Base-by-base conservation (phyloP, 352 stramenopile genomes). In the Phytophthora pinifolia region DNA sequence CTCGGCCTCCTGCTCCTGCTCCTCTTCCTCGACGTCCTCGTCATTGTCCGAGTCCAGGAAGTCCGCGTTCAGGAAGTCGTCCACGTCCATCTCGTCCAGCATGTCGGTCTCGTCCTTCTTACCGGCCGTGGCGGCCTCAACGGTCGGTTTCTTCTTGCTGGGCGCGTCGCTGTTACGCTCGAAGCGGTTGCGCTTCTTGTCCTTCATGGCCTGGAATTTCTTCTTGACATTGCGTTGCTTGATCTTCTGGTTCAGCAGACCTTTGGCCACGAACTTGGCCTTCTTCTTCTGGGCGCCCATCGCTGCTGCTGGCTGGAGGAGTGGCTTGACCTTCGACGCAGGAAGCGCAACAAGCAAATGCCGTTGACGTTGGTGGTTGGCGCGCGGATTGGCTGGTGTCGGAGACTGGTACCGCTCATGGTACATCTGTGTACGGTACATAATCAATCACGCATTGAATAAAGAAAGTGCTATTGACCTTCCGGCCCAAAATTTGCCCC, bases 41-140 rank as follows among this genome's bases (percentile, higher is more conserved):
- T 81, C 71, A 18, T 54, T 72, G 34, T 86, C 80, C 58, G 83
- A 91, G 47, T 92, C 77, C 43, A 92, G 56, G 61, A 94, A 92
- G 47, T 89, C 79, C 12, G 62, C 82, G 47, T 94, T 89, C 37
- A 94, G 49, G 52, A 94, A 94, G 12, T 92, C 84, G 59, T 94
- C 84, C 35, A 94, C 80, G 52, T 94, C 82, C 79, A 94, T 91
- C 42, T 94, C 84, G 55, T 94, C 83, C 59, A 94, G 50, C 78
- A 94, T 94, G 54, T 94, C 84, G 0, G 63, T 37, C 27, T 91
- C 78, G 27, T 88, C 70, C 51, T 87, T 86, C 52, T 76, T 82
- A 27, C 46, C 38, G 8, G 46, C 67, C 5, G 62, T 48, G 8
- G 39, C 49, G 4, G 42, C 64, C 17, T 59, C 76, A 9, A 51